A percentile compares a stretch with the other conserved stretches of the same genome.
Conservation (phyloP, 2,329 filamentous ascomycete species). For the Scedosporium aurantiacum region DNA sequence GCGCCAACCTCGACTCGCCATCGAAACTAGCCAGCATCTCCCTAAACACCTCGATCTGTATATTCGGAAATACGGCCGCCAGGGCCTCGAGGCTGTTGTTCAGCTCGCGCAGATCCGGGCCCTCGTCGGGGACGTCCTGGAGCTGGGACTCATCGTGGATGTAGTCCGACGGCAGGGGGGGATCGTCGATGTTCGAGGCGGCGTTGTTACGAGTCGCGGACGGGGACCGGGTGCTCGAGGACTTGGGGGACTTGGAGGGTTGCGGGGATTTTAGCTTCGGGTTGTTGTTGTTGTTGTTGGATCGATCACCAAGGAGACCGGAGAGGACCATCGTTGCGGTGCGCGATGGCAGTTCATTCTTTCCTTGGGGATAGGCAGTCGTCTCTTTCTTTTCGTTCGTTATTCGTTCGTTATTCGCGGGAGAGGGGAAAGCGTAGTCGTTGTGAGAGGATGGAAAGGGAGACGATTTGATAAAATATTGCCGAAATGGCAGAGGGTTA, state of each 20-base stretch:
- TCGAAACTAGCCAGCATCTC: conserved; percentile 69
- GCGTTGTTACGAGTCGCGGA: not conserved
- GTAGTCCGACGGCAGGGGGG: conserved; percentile 18
- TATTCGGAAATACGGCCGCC: conserved; percentile 63
- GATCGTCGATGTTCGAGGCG: not conserved
- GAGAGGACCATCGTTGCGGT: conserved; percentile 3
- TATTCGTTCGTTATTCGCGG: not conserved
- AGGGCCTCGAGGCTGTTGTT: conserved; percentile 60
- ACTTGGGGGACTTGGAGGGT: not conserved
- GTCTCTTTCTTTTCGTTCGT: not conserved
- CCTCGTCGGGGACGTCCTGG: conserved; percentile 33
- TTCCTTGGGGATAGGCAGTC: not conserved
- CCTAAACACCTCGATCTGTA: conserved; percentile 73
- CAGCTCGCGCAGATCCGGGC: conserved; percentile 54
- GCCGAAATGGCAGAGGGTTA: not conserved
- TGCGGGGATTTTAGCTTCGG: not conserved
- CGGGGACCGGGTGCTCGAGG: not conserved
- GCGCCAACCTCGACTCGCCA: conserved; percentile 62
- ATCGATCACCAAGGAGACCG: conserved; percentile 3
- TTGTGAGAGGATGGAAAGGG: not conserved
- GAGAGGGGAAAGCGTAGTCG: too few species aligned
- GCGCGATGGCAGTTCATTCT: conserved; percentile 1
- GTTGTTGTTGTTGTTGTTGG: not conserved
- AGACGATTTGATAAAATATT: not conserved
- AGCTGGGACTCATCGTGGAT: conserved; percentile 48